Evolutionary conservation across 306 rosid species (phyloP).

Genomic region (Arachis stenosperma): DNA sequence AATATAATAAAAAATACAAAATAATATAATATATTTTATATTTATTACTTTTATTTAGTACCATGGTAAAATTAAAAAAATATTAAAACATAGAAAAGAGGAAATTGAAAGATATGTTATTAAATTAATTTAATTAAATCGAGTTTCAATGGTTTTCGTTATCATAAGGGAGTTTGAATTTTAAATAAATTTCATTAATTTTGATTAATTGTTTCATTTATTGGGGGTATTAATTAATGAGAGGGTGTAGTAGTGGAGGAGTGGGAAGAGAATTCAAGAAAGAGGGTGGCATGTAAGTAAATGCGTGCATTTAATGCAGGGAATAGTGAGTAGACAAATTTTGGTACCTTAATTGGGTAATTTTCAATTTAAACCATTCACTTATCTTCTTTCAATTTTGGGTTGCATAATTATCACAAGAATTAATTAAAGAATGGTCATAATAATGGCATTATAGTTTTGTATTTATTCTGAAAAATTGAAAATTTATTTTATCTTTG

Average conservation of each 20-base stretch:
- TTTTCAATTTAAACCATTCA: constrained; percentile 22
- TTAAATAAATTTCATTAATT: constrained; percentile 32
- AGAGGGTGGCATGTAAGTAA: constrained; percentile 61
- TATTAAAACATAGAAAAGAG: neutral
- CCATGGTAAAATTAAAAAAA: neutral
- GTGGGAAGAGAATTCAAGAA: constrained; percentile 69
- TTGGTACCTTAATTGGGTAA: constrained; percentile 37
- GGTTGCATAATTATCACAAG: constrained; percentile 36
- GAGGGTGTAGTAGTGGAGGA: constrained; percentile 48
- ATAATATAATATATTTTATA: too few species aligned
- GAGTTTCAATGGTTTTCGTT: constrained; percentile 35
- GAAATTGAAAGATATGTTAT: constrained; percentile 1
- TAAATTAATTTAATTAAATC: constrained; percentile 31
- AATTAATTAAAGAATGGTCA: constrained; percentile 34
- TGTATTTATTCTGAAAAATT: constrained; percentile 26
- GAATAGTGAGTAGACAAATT: constrained; percentile 47
- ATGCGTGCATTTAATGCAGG: constrained; percentile 65
- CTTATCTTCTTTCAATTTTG: constrained; percentile 24
- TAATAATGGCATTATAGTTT: constrained; percentile 29
- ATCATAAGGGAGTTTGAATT: constrained; percentile 32
- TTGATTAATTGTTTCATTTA: constrained; percentile 58
- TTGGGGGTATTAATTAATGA: constrained; percentile 60
- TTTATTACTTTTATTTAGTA: too few species aligned
- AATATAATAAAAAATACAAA: too few species aligned
- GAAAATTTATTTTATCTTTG: neutral